Evolutionary conservation across 768 basidiomycete species (phyloP), one percentile per base, ranked within the genome.

Genomic region (Trametes elegans): DNA sequence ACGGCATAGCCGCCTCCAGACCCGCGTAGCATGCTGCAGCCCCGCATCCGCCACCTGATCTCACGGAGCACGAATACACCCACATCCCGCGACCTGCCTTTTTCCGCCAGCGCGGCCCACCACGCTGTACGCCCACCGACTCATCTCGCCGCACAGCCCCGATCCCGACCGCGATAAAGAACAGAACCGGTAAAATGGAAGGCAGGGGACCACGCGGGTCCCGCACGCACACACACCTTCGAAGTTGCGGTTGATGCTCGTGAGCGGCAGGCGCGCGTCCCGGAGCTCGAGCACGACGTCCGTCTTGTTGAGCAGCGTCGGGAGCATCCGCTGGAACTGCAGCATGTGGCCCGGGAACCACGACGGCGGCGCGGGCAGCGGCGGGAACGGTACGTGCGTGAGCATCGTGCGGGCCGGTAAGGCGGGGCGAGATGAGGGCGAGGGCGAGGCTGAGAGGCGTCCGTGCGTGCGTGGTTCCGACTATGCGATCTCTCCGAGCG

Each of bases 341-440:
- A 84, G 87, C 94, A 97, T 98, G 72, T 98, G 94, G 29, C 94
- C 94, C 23, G 92, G 92, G 73, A 87, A 96, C 93, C 93, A 97
- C 78, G 93, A 94, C 47, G 88, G 87, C 27, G 91, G 85, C 41
- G 75, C 72, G 39, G 88, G 84, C 21, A 93, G 79, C 51, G 72
- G 71, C 52, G 79, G 77, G 55, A 75, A 70, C 31, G 69, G 68
- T 43, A 78, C 62, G 62, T 61, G 62, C 41, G 66, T 64, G 57
- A 75, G 60, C 73, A 73, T 73, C 55, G 57, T 29, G 35, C 41
- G 29, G 49, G 16, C 9, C 5, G 8, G 28, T 38, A 16, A 6
- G n/a, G n/a, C n/a, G n/a, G n/a, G n/a, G n/a, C n/a, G 27, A 10
- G n/a, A 44, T 13, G 43, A 18, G 9, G 43, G 34, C n/a, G 34